Evolutionary conservation across 192 early-diverging fungal species (phyloP), one percentile per base, ranked within the genome.

Genomic region (Chytriomyces confervae): DNA sequence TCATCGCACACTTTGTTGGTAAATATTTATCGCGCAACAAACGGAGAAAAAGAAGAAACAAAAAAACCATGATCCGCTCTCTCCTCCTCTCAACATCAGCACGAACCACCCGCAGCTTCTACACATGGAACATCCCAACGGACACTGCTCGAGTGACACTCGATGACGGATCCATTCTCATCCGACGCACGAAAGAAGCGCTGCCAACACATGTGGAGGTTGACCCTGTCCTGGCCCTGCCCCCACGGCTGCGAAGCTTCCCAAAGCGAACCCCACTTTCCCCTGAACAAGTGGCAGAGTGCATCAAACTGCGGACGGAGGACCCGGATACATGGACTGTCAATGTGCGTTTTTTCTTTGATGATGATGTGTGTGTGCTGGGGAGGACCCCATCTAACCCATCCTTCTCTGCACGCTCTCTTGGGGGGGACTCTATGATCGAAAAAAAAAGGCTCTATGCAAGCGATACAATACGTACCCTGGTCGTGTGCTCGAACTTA

Each of bases 91-190:
- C 9, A 61, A 63, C 61, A 36, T 36, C 36, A 36, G 36, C 36
- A 36, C 0, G 36, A 36, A 36, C 36, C 13, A n/a, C 27, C 20
- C 82, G 83, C 69, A 68, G 77, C 61, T 84, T 84, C 75, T 86
- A 86, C 75, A 72, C 85, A 50, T 86, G 75, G 76, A 77, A 82
- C 75, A 73, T 77, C 13, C 85, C 85, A 10, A 80, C 51, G 13
- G 62, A 81, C 66, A 83, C 85, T 7, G 76, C 75, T 2, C 81
- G 85, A 49, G 65, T 79, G 6, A 60, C 50, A 10, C 85, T 86
- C 43, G 83, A 84, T 71, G 85, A 86, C 72, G 85, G 85, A 29
- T 77, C 74, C 43, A 64, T 65, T 6, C 79, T 86, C n/a, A 86
- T 86, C 68, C 53, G 69, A 60, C 70, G 65, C 44, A 49, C 29